Evolutionary conservation across 495 filamentous ascomycete genomes (phyloP).

Genomic region (Beverwykella pulmonaria): DNA sequence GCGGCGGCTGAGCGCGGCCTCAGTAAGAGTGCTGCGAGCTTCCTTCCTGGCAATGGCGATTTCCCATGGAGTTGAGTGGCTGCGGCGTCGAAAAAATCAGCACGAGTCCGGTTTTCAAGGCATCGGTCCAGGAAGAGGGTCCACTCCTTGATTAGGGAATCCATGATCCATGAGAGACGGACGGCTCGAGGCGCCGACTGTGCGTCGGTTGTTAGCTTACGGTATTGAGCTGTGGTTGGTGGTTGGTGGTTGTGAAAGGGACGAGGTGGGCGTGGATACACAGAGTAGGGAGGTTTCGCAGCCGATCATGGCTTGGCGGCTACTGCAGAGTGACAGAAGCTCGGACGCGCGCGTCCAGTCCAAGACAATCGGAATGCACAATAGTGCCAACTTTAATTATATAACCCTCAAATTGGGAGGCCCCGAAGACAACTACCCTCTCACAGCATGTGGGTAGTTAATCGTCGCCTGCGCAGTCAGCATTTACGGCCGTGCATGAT

Average conservation of each 20-base stretch:
- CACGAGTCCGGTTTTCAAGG: conserved; percentile 51
- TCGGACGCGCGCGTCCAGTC: background rate
- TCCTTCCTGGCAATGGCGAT: conserved; percentile 49
- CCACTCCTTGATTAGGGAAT: conserved; percentile 49
- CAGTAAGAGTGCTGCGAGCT: conserved; percentile 63
- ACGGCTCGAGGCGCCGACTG: conserved; percentile 16
- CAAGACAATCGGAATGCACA: background rate
- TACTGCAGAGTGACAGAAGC: background rate
- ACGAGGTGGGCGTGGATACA: background rate
- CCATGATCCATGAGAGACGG: conserved; percentile 29
- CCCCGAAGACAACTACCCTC: too few relatives aligned
- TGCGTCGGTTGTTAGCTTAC: conserved; percentile 4
- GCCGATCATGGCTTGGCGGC: conserved; percentile 6
- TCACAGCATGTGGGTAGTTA: too few relatives aligned
- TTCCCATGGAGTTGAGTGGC: conserved; percentile 46
- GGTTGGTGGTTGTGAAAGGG: background rate
- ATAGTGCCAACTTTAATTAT: too few relatives aligned
- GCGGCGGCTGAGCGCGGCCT: conserved; percentile 54
- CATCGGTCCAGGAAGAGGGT: conserved; percentile 51
- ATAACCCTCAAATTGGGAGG: too few relatives aligned
- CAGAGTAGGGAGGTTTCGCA: background rate
- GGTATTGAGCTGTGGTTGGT: conserved; percentile 32
- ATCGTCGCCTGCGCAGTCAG: too few relatives aligned
- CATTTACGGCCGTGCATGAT: background rate
- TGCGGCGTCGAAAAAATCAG: conserved; percentile 52